These are phyloP conservation scores for Eragrostis tef DNA, from an alignment of 202 grass and related monocot species.

Conservation along the genomic window DNA sequence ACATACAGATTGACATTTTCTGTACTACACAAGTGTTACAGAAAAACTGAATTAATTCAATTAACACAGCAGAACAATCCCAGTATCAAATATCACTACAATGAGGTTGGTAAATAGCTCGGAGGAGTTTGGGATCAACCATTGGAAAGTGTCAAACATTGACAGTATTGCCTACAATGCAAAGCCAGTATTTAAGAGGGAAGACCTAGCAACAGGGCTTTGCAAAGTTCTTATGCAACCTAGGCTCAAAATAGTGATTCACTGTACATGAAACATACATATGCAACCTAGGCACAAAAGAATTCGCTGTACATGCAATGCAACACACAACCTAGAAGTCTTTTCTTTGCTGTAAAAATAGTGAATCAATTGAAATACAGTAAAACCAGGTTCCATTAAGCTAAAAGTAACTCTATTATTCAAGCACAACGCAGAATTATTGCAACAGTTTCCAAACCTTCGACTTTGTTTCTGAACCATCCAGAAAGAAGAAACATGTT, in stretches of 20 bases:
- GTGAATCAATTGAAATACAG: background rate
- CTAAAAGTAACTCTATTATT: slow-evolving; percentile 7
- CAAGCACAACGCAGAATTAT: background rate
- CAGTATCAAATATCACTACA: background rate
- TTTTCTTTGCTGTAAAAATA: background rate
- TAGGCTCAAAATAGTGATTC: slow-evolving; percentile 11
- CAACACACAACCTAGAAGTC: background rate
- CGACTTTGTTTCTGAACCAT: slow-evolving; percentile 84
- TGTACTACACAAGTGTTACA: background rate
- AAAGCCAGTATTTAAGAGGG: background rate
- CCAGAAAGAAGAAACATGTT: slow-evolving; percentile 90
- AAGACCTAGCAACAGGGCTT: background rate
- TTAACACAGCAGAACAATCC: background rate
- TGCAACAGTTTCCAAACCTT: slow-evolving; percentile 59
- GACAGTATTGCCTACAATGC: background rate
- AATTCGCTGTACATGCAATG: background rate
- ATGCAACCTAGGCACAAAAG: slow-evolving; percentile 1
- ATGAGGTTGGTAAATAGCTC: background rate
- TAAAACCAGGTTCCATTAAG: background rate
- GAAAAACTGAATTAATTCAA: background rate
- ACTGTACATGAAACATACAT: background rate
- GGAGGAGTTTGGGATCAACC: background rate
- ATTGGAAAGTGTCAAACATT: background rate
- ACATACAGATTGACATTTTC: background rate
- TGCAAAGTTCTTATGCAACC: background rate